Base-by-base conservation (phyloP, 352 stramenopile genomes). In the Plasmopara muralis region DNA sequence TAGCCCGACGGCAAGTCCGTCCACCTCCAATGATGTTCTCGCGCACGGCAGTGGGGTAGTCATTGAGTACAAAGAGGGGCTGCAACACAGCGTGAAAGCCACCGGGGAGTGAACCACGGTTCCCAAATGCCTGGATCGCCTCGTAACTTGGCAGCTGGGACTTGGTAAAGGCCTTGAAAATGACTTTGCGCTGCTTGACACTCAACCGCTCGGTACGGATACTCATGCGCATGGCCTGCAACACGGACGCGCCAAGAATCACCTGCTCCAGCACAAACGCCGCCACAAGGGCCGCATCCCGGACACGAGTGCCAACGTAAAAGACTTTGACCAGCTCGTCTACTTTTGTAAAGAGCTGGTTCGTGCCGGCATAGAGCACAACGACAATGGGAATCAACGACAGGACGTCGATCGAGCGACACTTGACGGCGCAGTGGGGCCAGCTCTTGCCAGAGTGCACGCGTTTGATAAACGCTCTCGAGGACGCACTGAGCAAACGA, bases 141-240 rank as follows among this genome's bases (percentile, higher is more conserved):
- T 90, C 73, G 60, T 90, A 88, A 50, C 75, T 87, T 7, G 79
- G 74, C 16, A 88, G 63, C 52, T 89, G 76, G 13, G 77, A 87
- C 62, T 90, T 88, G 46, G 80, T 90, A 53, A 90, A 90, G 25
- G 80, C 77, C 55, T 90, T 90, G 51, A 88, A 90, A 53, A 90
- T 88, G 15, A 86, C 77, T 53, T 88, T 90, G 43, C 80, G 77
- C 57, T 90, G 80, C 67, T 87, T 86, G 45, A 88, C 75, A 28
- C 73, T 90, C 10, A 90, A 68, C 2, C 77, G 69, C 41, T 90
- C 80, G 6, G 77, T 88, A 25, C 80, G 80, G 48, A 90, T 90
- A 48, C 77, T 87, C 77, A 87, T 87, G 47, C 80, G 77, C 80
- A 90, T 87, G 31, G 80, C 80, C 53, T 90, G 75, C 43, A 90